These are phyloP conservation scores for Cystobasidiaceae sp. DNA, from an alignment of 1,284 basidiomycete genomes.

Conservation along the genomic window DNA sequence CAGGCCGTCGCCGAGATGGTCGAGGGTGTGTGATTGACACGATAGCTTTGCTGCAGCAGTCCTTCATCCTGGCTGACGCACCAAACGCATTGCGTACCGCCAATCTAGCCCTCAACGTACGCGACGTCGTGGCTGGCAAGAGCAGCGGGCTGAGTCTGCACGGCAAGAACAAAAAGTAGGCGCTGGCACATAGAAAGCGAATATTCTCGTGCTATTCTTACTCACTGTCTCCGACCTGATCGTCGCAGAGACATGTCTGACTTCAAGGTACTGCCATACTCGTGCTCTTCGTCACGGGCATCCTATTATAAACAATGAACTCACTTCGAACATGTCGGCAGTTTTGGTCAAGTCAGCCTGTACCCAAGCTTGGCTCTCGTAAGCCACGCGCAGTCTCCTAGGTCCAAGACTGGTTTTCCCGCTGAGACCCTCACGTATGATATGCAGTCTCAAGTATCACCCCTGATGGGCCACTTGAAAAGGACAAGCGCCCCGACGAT, in stretches of 20 bases:
- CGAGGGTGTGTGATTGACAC: background rate
- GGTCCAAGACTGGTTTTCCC: background rate
- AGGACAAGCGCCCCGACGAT: conserved; percentile 67
- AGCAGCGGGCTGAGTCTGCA: conserved; percentile 55
- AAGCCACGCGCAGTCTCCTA: conserved; percentile 2
- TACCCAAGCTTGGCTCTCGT: conserved; percentile 68
- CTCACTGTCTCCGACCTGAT: no score
- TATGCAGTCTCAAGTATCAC: conserved; percentile 48
- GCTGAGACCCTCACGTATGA: conserved; percentile 21
- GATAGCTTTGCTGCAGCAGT: background rate
- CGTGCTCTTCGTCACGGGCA: background rate
- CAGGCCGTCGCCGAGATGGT: conserved; percentile 30
- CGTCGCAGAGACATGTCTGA: conserved; percentile 31
- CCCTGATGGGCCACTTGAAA: conserved; percentile 84
- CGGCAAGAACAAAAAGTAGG: conserved; percentile 61
- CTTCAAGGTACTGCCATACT: conserved; percentile 34
- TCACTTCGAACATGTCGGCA: conserved; percentile 44
- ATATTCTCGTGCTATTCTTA: no score
- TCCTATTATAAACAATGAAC: background rate
- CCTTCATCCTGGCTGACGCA: no score
- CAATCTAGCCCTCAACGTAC: conserved; percentile 46
- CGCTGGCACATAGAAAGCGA: no score
- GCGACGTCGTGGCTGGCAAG: conserved; percentile 50
- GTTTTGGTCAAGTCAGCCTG: conserved; percentile 97
- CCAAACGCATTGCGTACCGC: no score